Base-by-base conservation (phyloP, 495 filamentous ascomycete genomes). In the Choiromyces venosus region DNA sequence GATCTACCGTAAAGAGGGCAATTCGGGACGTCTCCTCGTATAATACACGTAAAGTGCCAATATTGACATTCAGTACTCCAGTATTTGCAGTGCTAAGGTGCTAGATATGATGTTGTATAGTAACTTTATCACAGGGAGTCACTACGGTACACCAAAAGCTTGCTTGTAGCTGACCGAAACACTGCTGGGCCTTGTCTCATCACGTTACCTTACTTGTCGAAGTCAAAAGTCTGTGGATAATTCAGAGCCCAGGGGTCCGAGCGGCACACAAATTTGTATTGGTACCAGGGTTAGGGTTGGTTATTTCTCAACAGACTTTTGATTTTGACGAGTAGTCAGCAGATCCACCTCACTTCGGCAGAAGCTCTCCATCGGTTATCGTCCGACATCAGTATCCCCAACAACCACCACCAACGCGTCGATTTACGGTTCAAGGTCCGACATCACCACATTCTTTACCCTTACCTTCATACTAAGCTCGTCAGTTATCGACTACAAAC, bases 301-400 rank as follows among this genome's bases (percentile, higher is more conserved):
- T 0, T 1, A 61, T 61, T 61, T 16, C 14, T 61, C 25, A n/a
- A 56, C n/a, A 29, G 52, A 56, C 52, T 33, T 33, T 61, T 25
- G 46, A 10, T 9, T n/a, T 10, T n/a, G 52, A 18, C 52, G 25
- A 61, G 25, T 61, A 61, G 52, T 61, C 52, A 61, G 52, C 52
- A 9, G 0, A 33, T 61, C n/a, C 25, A 61, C 8, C 46, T 61
- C 52, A 70, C 69, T 72, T 70, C 61, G 67, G 77, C 67, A 38
- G 72, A 70, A 77, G 69, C 74, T 77, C 74, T 56, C 29, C 66
- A 67, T 71, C 71, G 66, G 66, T 66, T 16, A 39, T 69, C 74
- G 35, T 77, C 69, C 29, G 29, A 61, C 69, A 77, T 37, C 74
- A 14, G 33, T 61, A 61, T 72, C 37, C 52, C 69, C 66, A 73